Conservation (phyloP, 257 asterid species). For the Nicotiana undulata region DNA sequence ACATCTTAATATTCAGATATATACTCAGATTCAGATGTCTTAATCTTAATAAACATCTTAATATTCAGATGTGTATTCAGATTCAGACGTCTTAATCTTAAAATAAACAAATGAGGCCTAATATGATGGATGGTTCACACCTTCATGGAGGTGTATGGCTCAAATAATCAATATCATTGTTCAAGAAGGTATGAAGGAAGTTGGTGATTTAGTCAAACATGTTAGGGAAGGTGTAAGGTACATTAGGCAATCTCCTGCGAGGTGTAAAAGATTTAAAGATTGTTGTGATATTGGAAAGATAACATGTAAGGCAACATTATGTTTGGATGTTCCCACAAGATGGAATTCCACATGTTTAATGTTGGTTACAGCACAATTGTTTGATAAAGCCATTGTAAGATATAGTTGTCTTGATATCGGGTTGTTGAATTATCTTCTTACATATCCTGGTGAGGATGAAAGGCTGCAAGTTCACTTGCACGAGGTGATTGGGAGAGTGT, state of each 20-base stretch:
- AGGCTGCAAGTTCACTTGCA: background rate
- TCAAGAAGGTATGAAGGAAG: too few relatives aligned
- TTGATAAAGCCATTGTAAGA: background rate
- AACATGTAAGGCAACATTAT: background rate
- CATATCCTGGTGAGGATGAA: background rate
- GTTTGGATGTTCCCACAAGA: background rate
- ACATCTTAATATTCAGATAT: too few relatives aligned
- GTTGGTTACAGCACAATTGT: background rate
- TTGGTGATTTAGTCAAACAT: too few relatives aligned
- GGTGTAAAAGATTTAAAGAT: background rate
- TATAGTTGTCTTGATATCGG: background rate
- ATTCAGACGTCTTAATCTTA: too few relatives aligned
- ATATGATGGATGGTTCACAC: too few relatives aligned
- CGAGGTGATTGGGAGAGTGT: background rate
- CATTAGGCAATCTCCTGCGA: background rate
- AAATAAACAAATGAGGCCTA: too few relatives aligned
- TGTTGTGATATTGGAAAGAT: background rate
- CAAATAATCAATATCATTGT: too few relatives aligned
- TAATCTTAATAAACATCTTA: too few relatives aligned
- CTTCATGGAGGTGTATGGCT: too few relatives aligned
- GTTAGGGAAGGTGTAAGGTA: background rate
- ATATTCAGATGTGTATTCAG: too few relatives aligned
- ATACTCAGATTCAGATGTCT: too few relatives aligned
- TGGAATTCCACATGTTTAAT: background rate
- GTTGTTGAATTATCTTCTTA: background rate